Evolutionary conservation across 352 stramenopile genomes (phyloP).

Genomic region (Phytophthora melonis): DNA sequence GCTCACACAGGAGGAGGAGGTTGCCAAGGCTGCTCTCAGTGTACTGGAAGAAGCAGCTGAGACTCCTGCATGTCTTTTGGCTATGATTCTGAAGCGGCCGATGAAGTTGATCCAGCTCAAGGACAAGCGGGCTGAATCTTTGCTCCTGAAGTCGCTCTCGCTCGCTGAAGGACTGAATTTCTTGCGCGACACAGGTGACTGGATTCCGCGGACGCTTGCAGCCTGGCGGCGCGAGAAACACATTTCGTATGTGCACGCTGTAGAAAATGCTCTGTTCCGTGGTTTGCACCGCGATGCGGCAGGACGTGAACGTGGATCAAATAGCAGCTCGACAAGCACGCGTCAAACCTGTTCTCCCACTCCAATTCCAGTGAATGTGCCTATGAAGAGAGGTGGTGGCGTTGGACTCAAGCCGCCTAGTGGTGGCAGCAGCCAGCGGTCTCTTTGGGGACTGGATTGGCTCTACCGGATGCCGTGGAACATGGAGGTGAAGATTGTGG

Average conservation of each 20-base stretch:
- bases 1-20: slow-evolving; percentile 86
- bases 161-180: slow-evolving; percentile 83
- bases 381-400: slow-evolving; percentile 79
- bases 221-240: slow-evolving; percentile 87
- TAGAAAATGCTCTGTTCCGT: slow-evolving; percentile 86
- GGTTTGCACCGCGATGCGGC: slow-evolving; percentile 83
- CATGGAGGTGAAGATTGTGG: slow-evolving; percentile 93
- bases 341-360: slow-evolving; percentile 70
- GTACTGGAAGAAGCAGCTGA: slow-evolving; percentile 89
- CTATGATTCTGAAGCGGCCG: slow-evolving; percentile 87
- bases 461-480: slow-evolving; percentile 93
- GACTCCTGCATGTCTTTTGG: slow-evolving; percentile 81
- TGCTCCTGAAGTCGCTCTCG: slow-evolving; percentile 88
- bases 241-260: slow-evolving; percentile 85
- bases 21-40: slow-evolving; percentile 87
- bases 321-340: slow-evolving; percentile 39
- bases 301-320: slow-evolving; percentile 62
- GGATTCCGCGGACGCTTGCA: slow-evolving; percentile 80
- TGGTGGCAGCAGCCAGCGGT: slow-evolving; percentile 68
- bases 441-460: slow-evolving; percentile 88
- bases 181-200: slow-evolving; percentile 81
- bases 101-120: slow-evolving; percentile 82
- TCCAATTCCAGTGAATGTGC: slow-evolving; percentile 86
- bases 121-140: slow-evolving; percentile 81
- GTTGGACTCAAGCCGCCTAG: slow-evolving; percentile 59